Evolutionary conservation across 805 yeast genomes (phyloP), one percentile per base, ranked within the genome.

Genomic region (Candida namnaoensis): DNA sequence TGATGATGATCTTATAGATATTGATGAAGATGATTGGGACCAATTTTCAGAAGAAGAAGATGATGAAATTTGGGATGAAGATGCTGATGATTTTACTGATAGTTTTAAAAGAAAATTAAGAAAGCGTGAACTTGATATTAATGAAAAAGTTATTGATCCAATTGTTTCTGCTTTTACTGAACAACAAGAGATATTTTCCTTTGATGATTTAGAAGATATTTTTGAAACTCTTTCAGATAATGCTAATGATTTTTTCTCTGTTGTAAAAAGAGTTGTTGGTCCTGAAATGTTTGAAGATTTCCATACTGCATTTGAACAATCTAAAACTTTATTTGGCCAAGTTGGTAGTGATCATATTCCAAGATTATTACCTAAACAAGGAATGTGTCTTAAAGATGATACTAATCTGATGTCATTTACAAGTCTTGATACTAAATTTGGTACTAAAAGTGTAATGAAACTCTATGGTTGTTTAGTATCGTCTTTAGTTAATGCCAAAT

Each of bases 281-380:
- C 36, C 32, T 24, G 26, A 38, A 7, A 38, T 33, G 5, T 46
- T 39, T 15, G 35, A 34, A 23, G 32, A 26, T 2, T 44, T 46
- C 27, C 32, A 32, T 5, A 42, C 39, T 7, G 49, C 46, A 19
- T 44, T 40, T 32, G 43, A 44, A 34, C 45, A 46, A 32, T 37
- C 47, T 5, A 27, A 27, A 27, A 27, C 11, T 4, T 19, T 19
- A 19, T 19, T 19, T 19, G 19, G 19, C 3, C 19, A 19, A 3
- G 19, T 19, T 19, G 19, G 19, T 19, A 19, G 19, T 19, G 19
- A 19, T 6, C 7, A 6, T 11, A 12, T 8, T 3, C 7, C 7
- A 6, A 30, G 33, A 13, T 6, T 30, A 3, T 12, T 30, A 8
- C 33, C 33, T 8, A 12, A 30, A 3, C 33, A 7, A 11, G 38